phyloP scores from a whole-genome alignment of 1,284 basidiomycete genomes.

The Chiua sp. region DNA sequence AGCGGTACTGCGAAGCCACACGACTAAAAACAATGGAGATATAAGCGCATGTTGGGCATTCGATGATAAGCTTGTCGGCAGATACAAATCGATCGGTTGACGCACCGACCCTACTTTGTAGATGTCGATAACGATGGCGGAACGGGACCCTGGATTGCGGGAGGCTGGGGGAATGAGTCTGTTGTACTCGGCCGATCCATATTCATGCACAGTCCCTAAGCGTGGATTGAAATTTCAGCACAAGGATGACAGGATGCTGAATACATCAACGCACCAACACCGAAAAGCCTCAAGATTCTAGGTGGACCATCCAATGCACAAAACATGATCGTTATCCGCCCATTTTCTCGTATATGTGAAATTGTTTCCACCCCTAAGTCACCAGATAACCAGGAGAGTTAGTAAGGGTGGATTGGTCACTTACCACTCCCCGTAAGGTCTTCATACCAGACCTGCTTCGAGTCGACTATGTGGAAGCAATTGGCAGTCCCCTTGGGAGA shows the following conservation, averaged over 20 bases:
- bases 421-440: slow-evolving; percentile 60
- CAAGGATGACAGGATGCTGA: background rate
- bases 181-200: slow-evolving; percentile 57
- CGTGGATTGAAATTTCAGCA: background rate
- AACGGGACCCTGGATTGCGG: slow-evolving; percentile 55
- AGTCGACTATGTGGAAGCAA: slow-evolving; percentile 53
- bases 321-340: slow-evolving; percentile 61
- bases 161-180: slow-evolving; percentile 45
- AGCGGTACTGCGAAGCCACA: slow-evolving; percentile 60
- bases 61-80: background rate
- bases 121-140: slow-evolving; percentile 55
- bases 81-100: slow-evolving; percentile 4
- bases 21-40: slow-evolving; percentile 41
- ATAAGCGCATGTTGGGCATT: background rate
- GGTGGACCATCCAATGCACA: slow-evolving; percentile 60
- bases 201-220: slow-evolving; percentile 58
- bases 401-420: background rate
- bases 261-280: slow-evolving; percentile 43
- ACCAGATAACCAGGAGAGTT: background rate
- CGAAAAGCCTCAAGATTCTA: slow-evolving; percentile 55
- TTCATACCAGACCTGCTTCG: slow-evolving; percentile 59
- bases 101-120: slow-evolving; percentile 56
- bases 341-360: slow-evolving; percentile 63
- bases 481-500: slow-evolving; percentile 58
- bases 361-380: slow-evolving; percentile 56